Evolutionary conservation across 2,329 filamentous ascomycete genomes (phyloP).

Genomic region (Chaetomium sp.): DNA sequence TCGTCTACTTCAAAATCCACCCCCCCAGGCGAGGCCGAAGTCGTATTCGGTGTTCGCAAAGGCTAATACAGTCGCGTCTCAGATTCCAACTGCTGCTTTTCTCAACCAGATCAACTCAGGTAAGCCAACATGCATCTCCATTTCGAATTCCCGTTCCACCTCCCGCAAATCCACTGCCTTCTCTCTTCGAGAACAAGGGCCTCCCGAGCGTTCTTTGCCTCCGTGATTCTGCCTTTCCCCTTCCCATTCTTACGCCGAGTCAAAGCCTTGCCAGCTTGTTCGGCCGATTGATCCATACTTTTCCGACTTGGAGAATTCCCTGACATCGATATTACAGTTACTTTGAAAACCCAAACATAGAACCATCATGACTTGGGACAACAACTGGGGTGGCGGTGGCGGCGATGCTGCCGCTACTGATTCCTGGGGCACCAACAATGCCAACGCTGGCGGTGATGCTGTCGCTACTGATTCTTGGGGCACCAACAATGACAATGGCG

Average conservation of each 20-base stretch:
- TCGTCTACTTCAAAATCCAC: not conserved
- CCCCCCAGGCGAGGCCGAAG: not conserved
- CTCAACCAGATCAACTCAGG: not conserved
- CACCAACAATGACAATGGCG: slow-evolving; percentile 11
- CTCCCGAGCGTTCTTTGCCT: not conserved
- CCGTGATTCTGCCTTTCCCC: not conserved
- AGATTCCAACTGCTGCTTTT: not conserved
- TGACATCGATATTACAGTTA: not conserved
- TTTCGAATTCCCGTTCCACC: not conserved
- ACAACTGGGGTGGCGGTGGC: slow-evolving; percentile 24
- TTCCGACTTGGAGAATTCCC: not conserved
- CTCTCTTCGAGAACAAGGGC: not conserved
- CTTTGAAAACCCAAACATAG: not conserved
- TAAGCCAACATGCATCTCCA: not conserved
- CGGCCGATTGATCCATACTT: not conserved
- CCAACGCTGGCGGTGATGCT: slow-evolving; percentile 4
- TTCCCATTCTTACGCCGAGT: not conserved
- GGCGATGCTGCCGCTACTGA: not conserved
- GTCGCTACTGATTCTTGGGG: slow-evolving; percentile 1
- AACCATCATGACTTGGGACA: slow-evolving; percentile 23
- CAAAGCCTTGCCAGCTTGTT: not conserved
- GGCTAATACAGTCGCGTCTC: not conserved
- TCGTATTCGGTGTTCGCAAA: not conserved
- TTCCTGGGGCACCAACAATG: slow-evolving; percentile 5
- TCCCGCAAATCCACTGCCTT: not conserved